These are phyloP conservation scores for Huntiella decipiens DNA, from an alignment of 2,329 filamentous ascomycete genomes.

Conservation along the genomic window DNA sequence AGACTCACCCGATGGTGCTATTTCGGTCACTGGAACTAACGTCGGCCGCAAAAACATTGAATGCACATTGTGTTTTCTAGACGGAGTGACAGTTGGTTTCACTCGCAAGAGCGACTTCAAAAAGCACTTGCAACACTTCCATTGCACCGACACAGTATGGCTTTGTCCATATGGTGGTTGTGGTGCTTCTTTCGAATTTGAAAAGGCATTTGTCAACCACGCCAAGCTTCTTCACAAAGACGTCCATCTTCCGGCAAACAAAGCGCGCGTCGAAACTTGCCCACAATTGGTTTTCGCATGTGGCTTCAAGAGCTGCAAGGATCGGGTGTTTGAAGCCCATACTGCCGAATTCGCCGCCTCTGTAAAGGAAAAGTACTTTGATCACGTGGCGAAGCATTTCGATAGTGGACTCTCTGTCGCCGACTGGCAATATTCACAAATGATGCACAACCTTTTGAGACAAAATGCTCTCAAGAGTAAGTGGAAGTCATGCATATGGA, in stretches of 20 bases:
- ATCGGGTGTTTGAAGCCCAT: slow-evolving; percentile 24
- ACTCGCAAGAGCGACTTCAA: slow-evolving; percentile 29
- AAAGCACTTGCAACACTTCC: slow-evolving; percentile 30
- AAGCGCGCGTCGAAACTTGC: slow-evolving; percentile 23
- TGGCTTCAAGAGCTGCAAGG: slow-evolving; percentile 24
- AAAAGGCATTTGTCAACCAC: slow-evolving; percentile 26
- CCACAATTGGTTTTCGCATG: slow-evolving; percentile 27
- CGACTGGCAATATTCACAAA: slow-evolving; percentile 25
- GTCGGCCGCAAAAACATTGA: slow-evolving; percentile 15
- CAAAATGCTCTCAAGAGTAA: slow-evolving; percentile 24
- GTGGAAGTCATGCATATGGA: slow-evolving; percentile 28
- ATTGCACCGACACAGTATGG: slow-evolving; percentile 25
- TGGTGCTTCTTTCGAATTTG: slow-evolving; percentile 25
- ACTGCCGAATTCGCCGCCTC: slow-evolving; percentile 19
- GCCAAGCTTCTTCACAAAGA: slow-evolving; percentile 25
- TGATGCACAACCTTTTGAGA: slow-evolving; percentile 26
- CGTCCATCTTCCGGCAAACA: slow-evolving; percentile 23
- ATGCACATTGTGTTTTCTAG: slow-evolving; percentile 27
- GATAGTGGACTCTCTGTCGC: slow-evolving; percentile 24
- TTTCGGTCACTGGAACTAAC: slow-evolving; percentile 12
- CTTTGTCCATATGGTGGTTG: slow-evolving; percentile 24
- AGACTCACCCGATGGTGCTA: slow-evolving; percentile 10
- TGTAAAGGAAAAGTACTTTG: slow-evolving; percentile 26
- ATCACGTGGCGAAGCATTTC: slow-evolving; percentile 28
- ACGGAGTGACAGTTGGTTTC: slow-evolving; percentile 27